A percentile compares a stretch with the other conserved stretches of the same genome.
Evolutionary conservation across 1,139 yeast genomes (phyloP).

Genomic region (Candida pseudoviswanathii): DNA sequence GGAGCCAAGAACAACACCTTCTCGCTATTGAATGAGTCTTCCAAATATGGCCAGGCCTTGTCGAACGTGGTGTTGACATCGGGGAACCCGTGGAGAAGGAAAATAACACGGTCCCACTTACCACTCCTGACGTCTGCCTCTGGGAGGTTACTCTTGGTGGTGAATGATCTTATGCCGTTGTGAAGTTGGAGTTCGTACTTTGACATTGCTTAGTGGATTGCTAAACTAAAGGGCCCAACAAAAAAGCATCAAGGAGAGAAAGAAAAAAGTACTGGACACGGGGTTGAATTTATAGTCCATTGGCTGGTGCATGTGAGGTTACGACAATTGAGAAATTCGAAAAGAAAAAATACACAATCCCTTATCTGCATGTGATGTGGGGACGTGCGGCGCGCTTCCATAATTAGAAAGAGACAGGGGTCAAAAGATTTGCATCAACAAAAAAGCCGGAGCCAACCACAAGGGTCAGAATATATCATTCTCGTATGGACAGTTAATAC

Average conservation of each 20-base stretch:
- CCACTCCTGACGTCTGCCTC: slow-evolving; percentile 20
- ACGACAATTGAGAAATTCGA: not conserved
- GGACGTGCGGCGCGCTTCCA: no score
- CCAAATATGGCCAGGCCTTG: slow-evolving; percentile 27
- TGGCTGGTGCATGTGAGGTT: not conserved
- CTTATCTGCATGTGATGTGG: not conserved
- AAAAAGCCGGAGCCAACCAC: no score
- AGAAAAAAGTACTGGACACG: not conserved
- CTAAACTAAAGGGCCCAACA: no score
- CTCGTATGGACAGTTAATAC: slow-evolving; percentile 86
- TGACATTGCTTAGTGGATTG: not conserved
- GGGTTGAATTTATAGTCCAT: not conserved
- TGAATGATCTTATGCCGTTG: slow-evolving; percentile 26
- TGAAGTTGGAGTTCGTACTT: slow-evolving; percentile 20
- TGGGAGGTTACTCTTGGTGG: slow-evolving; percentile 28
- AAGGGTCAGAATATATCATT: slow-evolving; percentile 37
- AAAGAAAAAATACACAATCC: not conserved
- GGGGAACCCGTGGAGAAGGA: slow-evolving; percentile 48
- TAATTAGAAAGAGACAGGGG: no score
- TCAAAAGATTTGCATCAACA: no score
- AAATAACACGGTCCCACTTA: slow-evolving; percentile 28
- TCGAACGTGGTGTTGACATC: slow-evolving; percentile 38
- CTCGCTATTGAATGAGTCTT: slow-evolving; percentile 21
- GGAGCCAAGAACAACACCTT: slow-evolving; percentile 38
- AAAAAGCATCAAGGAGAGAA: not conserved